Evolutionary conservation across 805 yeast genomes (phyloP).

Genomic region (Saccharomycopsis malanga): DNA sequence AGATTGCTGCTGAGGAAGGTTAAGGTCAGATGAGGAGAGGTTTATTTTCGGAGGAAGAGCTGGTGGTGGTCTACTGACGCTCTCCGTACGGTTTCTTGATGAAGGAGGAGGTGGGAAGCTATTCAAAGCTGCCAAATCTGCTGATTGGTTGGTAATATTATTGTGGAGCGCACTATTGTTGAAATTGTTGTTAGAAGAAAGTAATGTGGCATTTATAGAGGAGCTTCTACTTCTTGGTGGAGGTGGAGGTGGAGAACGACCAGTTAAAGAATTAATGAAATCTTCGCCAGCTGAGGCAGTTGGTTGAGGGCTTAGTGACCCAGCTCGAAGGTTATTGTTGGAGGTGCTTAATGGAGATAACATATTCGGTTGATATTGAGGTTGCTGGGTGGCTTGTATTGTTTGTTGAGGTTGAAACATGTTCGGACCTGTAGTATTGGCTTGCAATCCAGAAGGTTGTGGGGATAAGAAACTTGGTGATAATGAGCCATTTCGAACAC

Average conservation of each 20-base stretch:
- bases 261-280: constrained; percentile 31
- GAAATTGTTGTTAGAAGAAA: not conserved
- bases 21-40: not conserved
- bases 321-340: not conserved
- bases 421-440: not conserved
- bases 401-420: not conserved
- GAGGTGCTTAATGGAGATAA: not conserved
- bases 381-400: not conserved
- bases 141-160: not conserved
- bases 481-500: constrained; percentile 22
- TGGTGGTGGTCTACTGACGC: constrained; percentile 1
- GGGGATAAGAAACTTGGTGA: constrained; percentile 17
- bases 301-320: constrained; percentile 14
- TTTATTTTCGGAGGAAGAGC: constrained; percentile 7
- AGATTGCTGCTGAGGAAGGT: not conserved
- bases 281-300: constrained; percentile 14
- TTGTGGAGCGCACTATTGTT: not conserved
- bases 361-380: not conserved
- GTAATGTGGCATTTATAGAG: constrained; percentile 20
- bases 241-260: constrained; percentile 31
- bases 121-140: not conserved
- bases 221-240: constrained; percentile 35
- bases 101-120: constrained; percentile 5
- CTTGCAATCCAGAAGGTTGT: constrained; percentile 13
- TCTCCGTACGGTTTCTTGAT: not conserved